A percentile compares a stretch with the other conserved stretches of the same genome.
Conservation (phyloP, 2,329 filamentous ascomycete species). For the Fusarium sp. region DNA sequence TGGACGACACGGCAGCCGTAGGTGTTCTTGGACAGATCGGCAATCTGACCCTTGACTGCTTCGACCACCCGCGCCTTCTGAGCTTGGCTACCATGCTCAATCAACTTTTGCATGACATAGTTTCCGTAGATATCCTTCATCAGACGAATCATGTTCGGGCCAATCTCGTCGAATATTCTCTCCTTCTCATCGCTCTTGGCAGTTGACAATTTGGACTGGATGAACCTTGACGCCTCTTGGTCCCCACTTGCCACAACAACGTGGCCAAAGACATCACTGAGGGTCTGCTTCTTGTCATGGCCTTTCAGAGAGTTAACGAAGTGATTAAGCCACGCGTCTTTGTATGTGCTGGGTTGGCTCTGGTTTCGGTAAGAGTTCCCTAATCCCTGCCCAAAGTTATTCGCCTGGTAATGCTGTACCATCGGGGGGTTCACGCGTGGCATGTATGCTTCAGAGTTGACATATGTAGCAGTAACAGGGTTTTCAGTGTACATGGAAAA, state of each 20-base stretch:
- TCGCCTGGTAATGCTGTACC: constrained; percentile 43
- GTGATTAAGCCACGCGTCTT: constrained; percentile 42
- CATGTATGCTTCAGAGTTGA: constrained; percentile 40
- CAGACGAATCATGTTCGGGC: constrained; percentile 83
- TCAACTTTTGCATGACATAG: constrained; percentile 98
- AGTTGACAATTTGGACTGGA: constrained; percentile 90
- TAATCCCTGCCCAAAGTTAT: constrained; percentile 47
- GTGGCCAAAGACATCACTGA: constrained; percentile 87
- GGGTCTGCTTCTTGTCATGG: constrained; percentile 70
- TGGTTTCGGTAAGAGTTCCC: constrained; percentile 63
- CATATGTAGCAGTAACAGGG: constrained; percentile 56
- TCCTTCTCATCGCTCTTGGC: constrained; percentile 98
- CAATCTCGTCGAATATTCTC: constrained; percentile 87
- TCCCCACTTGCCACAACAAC: constrained; percentile 96
- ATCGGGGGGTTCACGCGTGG: constrained; percentile 52
- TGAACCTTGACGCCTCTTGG: constrained; percentile 94
- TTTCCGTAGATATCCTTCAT: constrained; percentile 99
- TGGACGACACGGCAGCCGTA: constrained; percentile 97
- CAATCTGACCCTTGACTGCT: constrained; percentile 88
- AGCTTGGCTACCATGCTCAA: constrained; percentile 92
- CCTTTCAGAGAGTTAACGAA: not conserved
- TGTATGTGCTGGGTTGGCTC: constrained; percentile 60
- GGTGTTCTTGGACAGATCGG: constrained; percentile 84
- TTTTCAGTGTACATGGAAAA: constrained; percentile 45
- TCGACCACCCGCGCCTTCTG: constrained; percentile 90